Evolutionary conservation across 306 rosid species (phyloP).

Genomic region (Castanea sativa): DNA sequence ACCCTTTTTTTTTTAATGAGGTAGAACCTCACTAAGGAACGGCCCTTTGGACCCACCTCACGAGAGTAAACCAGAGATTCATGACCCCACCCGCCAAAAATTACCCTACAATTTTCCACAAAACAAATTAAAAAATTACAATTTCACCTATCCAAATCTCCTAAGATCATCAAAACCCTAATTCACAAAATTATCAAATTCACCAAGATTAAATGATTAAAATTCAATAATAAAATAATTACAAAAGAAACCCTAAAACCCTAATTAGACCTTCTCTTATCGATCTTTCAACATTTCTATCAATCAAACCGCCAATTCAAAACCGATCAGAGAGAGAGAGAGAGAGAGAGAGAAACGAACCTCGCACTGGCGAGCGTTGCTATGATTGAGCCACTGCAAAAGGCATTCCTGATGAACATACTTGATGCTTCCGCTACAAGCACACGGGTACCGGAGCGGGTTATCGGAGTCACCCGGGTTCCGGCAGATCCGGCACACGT

Average conservation of each 20-base stretch:
- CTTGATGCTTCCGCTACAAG: conserved; percentile 98
- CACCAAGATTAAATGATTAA: background rate
- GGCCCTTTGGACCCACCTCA: too few species aligned
- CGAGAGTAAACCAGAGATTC: too few species aligned
- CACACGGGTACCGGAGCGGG: conserved; percentile 93
- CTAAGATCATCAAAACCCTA: too few species aligned
- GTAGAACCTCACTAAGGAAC: too few species aligned
- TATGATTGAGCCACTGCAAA: conserved; percentile 98
- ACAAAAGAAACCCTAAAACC: background rate
- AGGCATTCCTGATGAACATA: conserved; percentile 97
- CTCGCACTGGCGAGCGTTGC: conserved; percentile 99
- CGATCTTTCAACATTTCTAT: background rate
- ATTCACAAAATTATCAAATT: too few species aligned
- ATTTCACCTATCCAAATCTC: background rate
- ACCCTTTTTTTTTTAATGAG: too few species aligned
- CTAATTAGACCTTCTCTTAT: background rate
- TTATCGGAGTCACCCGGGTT: conserved; percentile 90
- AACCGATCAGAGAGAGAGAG: background rate
- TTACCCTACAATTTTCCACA: background rate
- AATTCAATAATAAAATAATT: background rate
- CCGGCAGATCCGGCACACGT: conserved; percentile 95
- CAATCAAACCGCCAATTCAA: background rate
- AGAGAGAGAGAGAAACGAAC: conserved; percentile 35
- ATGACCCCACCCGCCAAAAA: background rate
- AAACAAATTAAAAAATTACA: background rate